phyloP scores from a whole-genome alignment of 805 yeast species.

The Yarrowia bubula region DNA sequence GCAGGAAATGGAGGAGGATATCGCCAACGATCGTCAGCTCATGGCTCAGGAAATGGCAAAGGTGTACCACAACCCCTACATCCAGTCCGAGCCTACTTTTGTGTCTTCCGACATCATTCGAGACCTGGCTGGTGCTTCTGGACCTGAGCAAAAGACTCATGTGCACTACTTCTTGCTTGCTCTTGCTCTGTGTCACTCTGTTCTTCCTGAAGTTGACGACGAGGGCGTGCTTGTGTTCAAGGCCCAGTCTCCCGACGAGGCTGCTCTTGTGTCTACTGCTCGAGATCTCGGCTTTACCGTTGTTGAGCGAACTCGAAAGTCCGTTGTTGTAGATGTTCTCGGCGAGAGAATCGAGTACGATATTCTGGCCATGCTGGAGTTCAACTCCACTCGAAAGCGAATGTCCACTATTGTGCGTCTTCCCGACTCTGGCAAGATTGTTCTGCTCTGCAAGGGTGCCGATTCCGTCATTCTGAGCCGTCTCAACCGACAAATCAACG shows the following conservation, averaged over 20 bases:
- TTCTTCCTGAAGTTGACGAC: slow-evolving; percentile 56
- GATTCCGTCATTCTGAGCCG: slow-evolving; percentile 68
- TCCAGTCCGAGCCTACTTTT: slow-evolving; percentile 51
- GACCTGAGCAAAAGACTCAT: slow-evolving; percentile 47
- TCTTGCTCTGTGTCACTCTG: slow-evolving; percentile 75
- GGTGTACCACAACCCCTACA: slow-evolving; percentile 44
- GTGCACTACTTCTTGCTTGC: slow-evolving; percentile 65
- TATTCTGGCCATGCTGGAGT: slow-evolving; percentile 60
- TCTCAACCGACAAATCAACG: slow-evolving; percentile 43
- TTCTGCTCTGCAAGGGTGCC: slow-evolving; percentile 71
- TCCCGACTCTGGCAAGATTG: slow-evolving; percentile 41
- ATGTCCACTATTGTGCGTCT: slow-evolving; percentile 67
- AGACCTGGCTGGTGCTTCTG: slow-evolving; percentile 46
- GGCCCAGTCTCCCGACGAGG: slow-evolving; percentile 85
- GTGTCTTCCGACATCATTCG: slow-evolving; percentile 58
- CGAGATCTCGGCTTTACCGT: slow-evolving; percentile 72
- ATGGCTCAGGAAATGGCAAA: slow-evolving; percentile 57
- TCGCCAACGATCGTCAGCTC: slow-evolving; percentile 46
- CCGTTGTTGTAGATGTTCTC: slow-evolving; percentile 47
- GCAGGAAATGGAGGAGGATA: slow-evolving; percentile 46
- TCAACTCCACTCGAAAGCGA: slow-evolving; percentile 72
- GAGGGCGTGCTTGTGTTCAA: slow-evolving; percentile 49
- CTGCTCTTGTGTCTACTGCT: slow-evolving; percentile 76
- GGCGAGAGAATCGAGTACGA: slow-evolving; percentile 52
- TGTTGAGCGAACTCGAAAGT: slow-evolving; percentile 53